phyloP scores from a whole-genome alignment of 1,139 yeast species.

The Hansenula anomala region DNA sequence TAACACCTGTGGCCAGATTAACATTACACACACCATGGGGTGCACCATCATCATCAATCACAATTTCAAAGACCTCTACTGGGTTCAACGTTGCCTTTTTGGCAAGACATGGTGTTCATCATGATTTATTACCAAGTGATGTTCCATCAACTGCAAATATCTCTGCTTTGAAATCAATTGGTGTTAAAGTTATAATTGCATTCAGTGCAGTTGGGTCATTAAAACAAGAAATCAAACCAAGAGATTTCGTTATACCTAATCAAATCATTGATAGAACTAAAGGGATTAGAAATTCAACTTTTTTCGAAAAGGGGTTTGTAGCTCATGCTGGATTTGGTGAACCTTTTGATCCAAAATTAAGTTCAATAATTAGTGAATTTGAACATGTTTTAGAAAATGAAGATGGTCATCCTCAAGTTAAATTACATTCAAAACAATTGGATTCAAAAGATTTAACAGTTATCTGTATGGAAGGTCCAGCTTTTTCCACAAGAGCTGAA shows the following conservation, averaged over 20 bases:
- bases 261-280: constrained; percentile 96
- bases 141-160: constrained; percentile 94
- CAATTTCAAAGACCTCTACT: constrained; percentile 66
- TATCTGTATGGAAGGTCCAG: constrained; percentile 99
- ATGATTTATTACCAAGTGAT: constrained; percentile 83
- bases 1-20: constrained; percentile 80
- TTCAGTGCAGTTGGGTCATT: constrained; percentile 96
- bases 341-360: constrained; percentile 80
- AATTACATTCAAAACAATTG: constrained; percentile 26
- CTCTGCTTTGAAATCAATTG: constrained; percentile 86
- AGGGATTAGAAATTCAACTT: constrained; percentile 87
- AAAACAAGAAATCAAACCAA: constrained; percentile 81
- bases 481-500: constrained; percentile 97
- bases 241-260: constrained; percentile 92
- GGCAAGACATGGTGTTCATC: constrained; percentile 91
- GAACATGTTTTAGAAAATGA: constrained; percentile 51
- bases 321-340: constrained; percentile 98
- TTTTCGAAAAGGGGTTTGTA: constrained; percentile 88
- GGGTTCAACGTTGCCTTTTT: constrained; percentile 91
- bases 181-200: constrained; percentile 85
- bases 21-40: constrained; percentile 96
- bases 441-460: constrained; percentile 60
- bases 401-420: constrained; percentile 37
- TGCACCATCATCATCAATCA: constrained; percentile 87
- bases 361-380: constrained; percentile 55